Evolutionary conservation across 2,329 filamentous ascomycete species (phyloP), one percentile per base, ranked within the genome.

Genomic region (Fusarium verrucosum): DNA sequence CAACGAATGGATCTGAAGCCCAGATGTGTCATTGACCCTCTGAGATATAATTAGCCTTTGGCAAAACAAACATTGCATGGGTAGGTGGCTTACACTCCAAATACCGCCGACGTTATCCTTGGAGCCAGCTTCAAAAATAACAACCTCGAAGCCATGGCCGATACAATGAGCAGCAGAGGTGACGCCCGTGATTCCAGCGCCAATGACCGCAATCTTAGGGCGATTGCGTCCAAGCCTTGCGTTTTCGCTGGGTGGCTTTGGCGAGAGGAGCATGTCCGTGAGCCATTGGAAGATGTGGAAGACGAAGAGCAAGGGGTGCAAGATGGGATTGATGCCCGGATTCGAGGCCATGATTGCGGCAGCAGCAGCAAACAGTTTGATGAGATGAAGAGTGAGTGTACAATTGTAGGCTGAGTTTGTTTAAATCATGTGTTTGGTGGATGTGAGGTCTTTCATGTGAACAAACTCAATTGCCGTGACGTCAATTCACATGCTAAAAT

Each of bases 71-170:
- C 5, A 10, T 19, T 23, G 14, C 3, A 33, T 4, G 5, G 2
- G 14, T 16, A 7, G 1, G 37, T 11, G 23, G 74, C 86, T 74
- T 78, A 90, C 88, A 72, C 87, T 92, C 91, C 92, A 94, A 30
- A 94, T 94, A 0, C 92, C 92, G 16, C 91, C 91, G 0, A 96
- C 75, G 22, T 86, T 82, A 16, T 90, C 83, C 63, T 87, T 81
- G 5, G 82, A 76, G 2, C 90, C 89, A 9, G 87, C 85, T 73
- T 96, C 92, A 66, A 96, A 96, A 35, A 96, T 85, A 19, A 85
- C 83, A 8, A 92, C 89, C 62, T 95, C 91, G 67, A 94, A 94
- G 40, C 92, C 92, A 85, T 95, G 91, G 3, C 92, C 92, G 32
- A 94, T 87, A 72, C 91, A 93, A 74, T 96, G 92, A 2, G 91